These are phyloP conservation scores for Sesbania bispinosa DNA, from an alignment of 306 rosid genomes.

Conservation along the genomic window DNA sequence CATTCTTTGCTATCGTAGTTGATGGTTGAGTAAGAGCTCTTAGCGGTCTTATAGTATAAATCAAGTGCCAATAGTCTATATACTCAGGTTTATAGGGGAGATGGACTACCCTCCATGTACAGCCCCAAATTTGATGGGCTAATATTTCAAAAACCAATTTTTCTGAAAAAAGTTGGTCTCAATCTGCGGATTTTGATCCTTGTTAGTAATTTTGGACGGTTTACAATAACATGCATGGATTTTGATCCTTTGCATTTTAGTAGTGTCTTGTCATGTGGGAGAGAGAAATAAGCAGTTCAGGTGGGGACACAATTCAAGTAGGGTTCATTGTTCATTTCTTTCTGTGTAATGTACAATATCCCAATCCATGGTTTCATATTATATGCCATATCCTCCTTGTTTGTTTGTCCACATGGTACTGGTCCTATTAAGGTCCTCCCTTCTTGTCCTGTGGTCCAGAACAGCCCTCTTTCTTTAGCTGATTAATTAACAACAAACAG, in stretches of 20 bases:
- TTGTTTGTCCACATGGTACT: conserved; percentile 26
- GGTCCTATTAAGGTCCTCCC: conserved; percentile 13
- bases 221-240: neutral
- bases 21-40: conserved; percentile 6
- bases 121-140: conserved; percentile 27
- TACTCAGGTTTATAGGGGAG: conserved; percentile 7
- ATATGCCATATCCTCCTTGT: neutral
- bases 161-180: neutral
- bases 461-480: neutral
- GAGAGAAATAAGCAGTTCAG: neutral
- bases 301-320: neutral
- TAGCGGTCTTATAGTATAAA: neutral
- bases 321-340: conserved; percentile 16
- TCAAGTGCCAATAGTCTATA: neutral
- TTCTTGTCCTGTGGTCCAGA: conserved; percentile 17
- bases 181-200: neutral
- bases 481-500: neutral
- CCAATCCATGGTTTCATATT: conserved; percentile 2
- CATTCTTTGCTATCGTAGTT: conserved; percentile 30
- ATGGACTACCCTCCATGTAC: neutral
- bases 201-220: neutral
- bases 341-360: conserved; percentile 2
- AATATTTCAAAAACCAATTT: neutral
- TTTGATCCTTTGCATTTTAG: conserved; percentile 16
- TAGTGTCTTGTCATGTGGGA: neutral